Conservation (phyloP, 345 rosid genomes). For the Cardiospermum halicacabum region DNA sequence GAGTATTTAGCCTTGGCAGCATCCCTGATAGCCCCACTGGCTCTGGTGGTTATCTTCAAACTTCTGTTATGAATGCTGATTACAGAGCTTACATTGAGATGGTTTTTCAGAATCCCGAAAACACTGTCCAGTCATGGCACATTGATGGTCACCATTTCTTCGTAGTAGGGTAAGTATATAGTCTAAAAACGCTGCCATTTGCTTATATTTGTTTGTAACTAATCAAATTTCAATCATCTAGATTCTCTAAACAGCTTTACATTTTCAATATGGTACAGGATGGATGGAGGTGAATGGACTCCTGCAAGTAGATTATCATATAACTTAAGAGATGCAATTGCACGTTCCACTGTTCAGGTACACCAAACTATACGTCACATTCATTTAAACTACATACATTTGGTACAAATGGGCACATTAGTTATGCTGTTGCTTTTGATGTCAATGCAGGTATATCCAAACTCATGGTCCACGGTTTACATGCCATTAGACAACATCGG, state of each 20-base stretch:
- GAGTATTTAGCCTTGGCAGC: constrained; percentile 67
- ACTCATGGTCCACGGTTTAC: constrained; percentile 68
- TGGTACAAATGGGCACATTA: neutral
- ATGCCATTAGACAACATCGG: constrained; percentile 73
- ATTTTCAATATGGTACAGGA: constrained; percentile 30
- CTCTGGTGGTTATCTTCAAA: constrained; percentile 61
- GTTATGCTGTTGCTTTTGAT: constrained; percentile 10
- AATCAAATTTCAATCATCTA: neutral
- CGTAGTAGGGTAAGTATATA: constrained; percentile 89
- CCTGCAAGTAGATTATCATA: constrained; percentile 47
- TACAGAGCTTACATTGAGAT: constrained; percentile 66
- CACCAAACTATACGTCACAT: too few species aligned
- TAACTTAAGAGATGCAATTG: constrained; percentile 54
- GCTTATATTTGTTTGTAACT: neutral
- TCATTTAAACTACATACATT: neutral
- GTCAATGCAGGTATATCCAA: constrained; percentile 53
- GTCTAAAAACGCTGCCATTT: too few species aligned
- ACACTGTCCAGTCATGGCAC: constrained; percentile 78
- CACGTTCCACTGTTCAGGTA: constrained; percentile 75
- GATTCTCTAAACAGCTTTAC: neutral
- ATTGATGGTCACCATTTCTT: constrained; percentile 82
- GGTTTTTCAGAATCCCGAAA: constrained; percentile 73
- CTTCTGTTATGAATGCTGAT: constrained; percentile 76
- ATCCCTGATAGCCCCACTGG: constrained; percentile 60
- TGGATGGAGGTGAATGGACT: constrained; percentile 76